phyloP scores from a whole-genome alignment of 2,329 filamentous ascomycete species.

The Thielaviopsis ethacetica region DNA sequence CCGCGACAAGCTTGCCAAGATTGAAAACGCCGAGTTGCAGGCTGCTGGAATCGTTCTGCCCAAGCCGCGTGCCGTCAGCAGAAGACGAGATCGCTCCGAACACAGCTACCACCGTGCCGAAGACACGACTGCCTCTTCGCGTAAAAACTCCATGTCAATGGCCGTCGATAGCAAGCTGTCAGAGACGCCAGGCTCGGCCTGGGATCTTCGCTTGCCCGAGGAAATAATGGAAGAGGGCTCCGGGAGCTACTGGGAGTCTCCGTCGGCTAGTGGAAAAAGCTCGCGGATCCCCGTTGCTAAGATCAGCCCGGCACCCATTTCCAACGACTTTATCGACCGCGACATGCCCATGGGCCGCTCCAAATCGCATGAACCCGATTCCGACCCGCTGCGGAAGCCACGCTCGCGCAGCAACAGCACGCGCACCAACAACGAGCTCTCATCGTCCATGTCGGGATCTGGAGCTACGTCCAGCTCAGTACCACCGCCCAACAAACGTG shows the following conservation, averaged over 20 bases:
- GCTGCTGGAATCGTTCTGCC: slow-evolving; percentile 55
- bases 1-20: slow-evolving; percentile 65
- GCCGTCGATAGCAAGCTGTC: slow-evolving; percentile 22
- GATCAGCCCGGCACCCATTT: slow-evolving; percentile 59
- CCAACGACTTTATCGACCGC: slow-evolving; percentile 54
- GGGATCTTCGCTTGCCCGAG: slow-evolving; percentile 62
- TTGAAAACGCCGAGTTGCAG: slow-evolving; percentile 66
- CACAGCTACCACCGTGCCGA: slow-evolving; percentile 10
- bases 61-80: slow-evolving; percentile 35
- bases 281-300: slow-evolving; percentile 83
- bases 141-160: slow-evolving; percentile 21
- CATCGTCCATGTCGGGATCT: background rate
- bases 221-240: slow-evolving; percentile 52
- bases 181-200: slow-evolving; percentile 32
- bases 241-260: slow-evolving; percentile 32
- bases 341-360: slow-evolving; percentile 48
- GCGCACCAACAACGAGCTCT: slow-evolving; percentile 28
- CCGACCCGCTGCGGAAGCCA: slow-evolving; percentile 38
- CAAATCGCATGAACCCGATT: slow-evolving; percentile 10
- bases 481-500: slow-evolving; percentile 7
- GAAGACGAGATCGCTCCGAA: slow-evolving; percentile 17
- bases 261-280: slow-evolving; percentile 26
- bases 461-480: slow-evolving; percentile 4
- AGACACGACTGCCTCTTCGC: slow-evolving; percentile 13
- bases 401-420: slow-evolving; percentile 56